Percentiles rank a stretch among this genome's conserved stretches.
These are phyloP conservation scores for Cinnamomum chago DNA, from an alignment of 164 flowering plant species.

Conservation along the genomic window DNA sequence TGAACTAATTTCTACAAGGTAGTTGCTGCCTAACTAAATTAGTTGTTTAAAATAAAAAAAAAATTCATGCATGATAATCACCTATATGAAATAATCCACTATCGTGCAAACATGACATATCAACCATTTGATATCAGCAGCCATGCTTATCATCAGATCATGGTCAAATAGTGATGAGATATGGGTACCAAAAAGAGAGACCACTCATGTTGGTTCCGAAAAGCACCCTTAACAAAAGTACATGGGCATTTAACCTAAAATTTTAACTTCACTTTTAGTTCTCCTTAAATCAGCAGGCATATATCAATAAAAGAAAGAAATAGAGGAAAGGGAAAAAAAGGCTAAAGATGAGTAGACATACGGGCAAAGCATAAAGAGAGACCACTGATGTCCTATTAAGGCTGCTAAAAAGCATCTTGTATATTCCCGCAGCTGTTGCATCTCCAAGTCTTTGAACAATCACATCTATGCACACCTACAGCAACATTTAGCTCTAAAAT, in stretches of 20 bases:
- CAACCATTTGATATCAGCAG: no score
- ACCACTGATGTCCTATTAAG: conserved; percentile 46
- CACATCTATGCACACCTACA: conserved; percentile 92
- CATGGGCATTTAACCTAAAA: not conserved
- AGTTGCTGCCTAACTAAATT: not conserved
- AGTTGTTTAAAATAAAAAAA: not conserved
- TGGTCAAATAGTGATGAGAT: no score
- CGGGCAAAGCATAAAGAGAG: conserved; percentile 84
- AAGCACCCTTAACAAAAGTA: no score
- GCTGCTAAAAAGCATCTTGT: conserved; percentile 62
- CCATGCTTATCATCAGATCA: no score
- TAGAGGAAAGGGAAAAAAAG: not conserved
- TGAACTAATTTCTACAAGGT: no score
- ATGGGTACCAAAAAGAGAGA: no score
- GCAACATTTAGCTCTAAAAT: conserved; percentile 2
- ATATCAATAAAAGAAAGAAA: not conserved
- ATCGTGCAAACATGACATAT: no score
- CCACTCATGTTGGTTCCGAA: no score
- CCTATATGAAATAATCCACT: no score
- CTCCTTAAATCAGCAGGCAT: not conserved
- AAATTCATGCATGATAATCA: no score
- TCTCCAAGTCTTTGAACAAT: conserved; percentile 94
- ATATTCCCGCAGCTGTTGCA: conserved; percentile 96
- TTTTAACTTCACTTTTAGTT: not conserved
- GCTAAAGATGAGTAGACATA: conserved; percentile 26